phyloP scores from a whole-genome alignment of 257 asterid species.

The Solanum infundibuliforme region DNA sequence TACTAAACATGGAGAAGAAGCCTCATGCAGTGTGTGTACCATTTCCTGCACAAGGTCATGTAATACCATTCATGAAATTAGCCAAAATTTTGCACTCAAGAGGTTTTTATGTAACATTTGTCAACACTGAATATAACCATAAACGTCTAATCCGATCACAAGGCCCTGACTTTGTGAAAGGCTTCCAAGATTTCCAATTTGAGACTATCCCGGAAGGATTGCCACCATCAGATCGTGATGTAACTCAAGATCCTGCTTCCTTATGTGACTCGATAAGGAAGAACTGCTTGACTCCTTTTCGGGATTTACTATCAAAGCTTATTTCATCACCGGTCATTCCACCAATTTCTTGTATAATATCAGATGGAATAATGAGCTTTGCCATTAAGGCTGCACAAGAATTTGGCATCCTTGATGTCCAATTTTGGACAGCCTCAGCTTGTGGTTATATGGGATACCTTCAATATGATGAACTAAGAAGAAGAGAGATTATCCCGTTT shows the following conservation, averaged over 20 bases:
- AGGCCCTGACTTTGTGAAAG: background rate
- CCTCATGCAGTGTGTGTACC: background rate
- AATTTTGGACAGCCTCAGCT: background rate
- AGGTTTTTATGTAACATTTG: background rate
- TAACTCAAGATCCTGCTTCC: background rate
- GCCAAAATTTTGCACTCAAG: too few species aligned
- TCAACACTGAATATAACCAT: background rate
- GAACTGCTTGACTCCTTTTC: background rate
- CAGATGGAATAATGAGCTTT: background rate
- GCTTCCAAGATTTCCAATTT: background rate
- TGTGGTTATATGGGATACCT: background rate
- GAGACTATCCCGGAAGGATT: background rate
- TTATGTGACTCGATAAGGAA: background rate
- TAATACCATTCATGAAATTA: background rate
- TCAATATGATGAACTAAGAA: too few species aligned
- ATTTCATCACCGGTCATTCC: background rate
- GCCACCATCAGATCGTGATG: background rate
- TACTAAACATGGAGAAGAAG: background rate
- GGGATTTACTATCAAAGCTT: background rate
- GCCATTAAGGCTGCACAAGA: background rate
- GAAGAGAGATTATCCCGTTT: too few species aligned
- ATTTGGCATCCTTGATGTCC: background rate
- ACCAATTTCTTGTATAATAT: background rate
- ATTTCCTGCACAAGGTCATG: background rate
- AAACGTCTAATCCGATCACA: background rate